Evolutionary conservation across 805 yeast genomes (phyloP).

Genomic region (Candida jianshihensis): DNA sequence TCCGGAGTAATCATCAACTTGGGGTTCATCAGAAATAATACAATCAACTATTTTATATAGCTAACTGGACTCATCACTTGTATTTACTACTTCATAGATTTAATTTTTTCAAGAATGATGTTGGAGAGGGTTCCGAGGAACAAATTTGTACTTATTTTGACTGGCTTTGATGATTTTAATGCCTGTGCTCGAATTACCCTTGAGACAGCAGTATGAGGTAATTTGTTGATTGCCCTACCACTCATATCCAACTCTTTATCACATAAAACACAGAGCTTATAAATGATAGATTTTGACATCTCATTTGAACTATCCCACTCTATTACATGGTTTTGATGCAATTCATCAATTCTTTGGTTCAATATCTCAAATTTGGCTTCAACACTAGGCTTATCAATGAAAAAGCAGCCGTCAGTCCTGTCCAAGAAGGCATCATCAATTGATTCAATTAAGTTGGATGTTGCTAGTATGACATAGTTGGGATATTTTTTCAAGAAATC

Average conservation of each 20-base stretch:
- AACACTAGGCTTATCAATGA: conserved; percentile 28
- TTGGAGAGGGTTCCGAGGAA: not conserved
- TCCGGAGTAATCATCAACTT: no score
- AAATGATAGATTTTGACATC: not conserved
- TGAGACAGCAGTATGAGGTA: conserved; percentile 4
- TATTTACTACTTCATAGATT: not conserved
- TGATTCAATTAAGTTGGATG: conserved; percentile 32
- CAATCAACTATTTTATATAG: no score
- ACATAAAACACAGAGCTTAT: conserved; percentile 4
- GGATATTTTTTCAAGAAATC: conserved; percentile 30
- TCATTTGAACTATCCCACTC: not conserved
- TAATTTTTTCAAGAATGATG: not conserved
- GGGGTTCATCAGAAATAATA: no score
- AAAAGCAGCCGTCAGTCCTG: conserved; percentile 32
- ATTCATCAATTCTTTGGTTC: conserved; percentile 21
- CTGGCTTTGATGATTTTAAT: not conserved
- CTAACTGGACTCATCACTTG: no score
- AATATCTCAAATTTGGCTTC: conserved; percentile 26
- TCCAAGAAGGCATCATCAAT: conserved; percentile 40
- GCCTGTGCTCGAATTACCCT: not conserved
- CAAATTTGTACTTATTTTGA: not conserved
- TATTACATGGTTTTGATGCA: conserved; percentile 13
- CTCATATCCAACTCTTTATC: conserved; percentile 2
- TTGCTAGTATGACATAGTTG: conserved; percentile 33
- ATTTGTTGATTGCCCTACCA: conserved; percentile 7